Base-by-base conservation (phyloP, 1,139 yeast species). In the Pichia sp. region DNA sequence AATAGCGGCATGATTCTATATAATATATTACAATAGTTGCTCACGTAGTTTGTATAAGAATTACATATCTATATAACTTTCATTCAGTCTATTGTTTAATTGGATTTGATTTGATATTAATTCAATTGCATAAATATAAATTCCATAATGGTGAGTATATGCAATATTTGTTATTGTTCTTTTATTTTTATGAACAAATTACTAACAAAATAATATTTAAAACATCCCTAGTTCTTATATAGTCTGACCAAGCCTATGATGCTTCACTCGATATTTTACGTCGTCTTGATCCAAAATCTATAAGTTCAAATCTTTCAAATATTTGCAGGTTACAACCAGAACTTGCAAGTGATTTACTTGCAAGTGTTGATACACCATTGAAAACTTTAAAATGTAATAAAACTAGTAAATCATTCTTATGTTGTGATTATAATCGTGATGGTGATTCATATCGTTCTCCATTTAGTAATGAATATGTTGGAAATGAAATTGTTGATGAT, bases 381-480 rank as follows among this genome's bases (percentile, higher is more conserved):
- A 67, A 69, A 39, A 69, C 80, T 36, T 63, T 71, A 42, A 71
- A 70, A 38, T 92, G 95, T 62, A 58, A 66, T 35, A 63, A 71
- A 46, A 63, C 79, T 8, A 85, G 86, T 23, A 84, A 83, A 62
- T 75, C 76, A 50, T 92, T 73, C 62, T 71, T 92, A 51, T 78
- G 92, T 45, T 92, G 98, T 66, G 98, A 92, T 62, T 92, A 90
- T 64, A 92, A 92, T 64, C 74, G 98, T 53, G 98, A 92, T 59
- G 92, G 95, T 6, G 97, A 92, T 64, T 82, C 92, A 30, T 86
- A 76, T 66, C 74, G 97, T 55, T 86, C 96, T 0, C 98, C 98
- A 3, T 90, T 94, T 90, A 75, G 89, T 29, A 87, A 87, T 60
- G 72, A 75, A 52, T 92, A 86, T 64, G 80, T 74, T 52, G 96